Evolutionary conservation across 2,329 filamentous ascomycete species (phyloP).

Genomic region (Sporothrix variecibatus): DNA sequence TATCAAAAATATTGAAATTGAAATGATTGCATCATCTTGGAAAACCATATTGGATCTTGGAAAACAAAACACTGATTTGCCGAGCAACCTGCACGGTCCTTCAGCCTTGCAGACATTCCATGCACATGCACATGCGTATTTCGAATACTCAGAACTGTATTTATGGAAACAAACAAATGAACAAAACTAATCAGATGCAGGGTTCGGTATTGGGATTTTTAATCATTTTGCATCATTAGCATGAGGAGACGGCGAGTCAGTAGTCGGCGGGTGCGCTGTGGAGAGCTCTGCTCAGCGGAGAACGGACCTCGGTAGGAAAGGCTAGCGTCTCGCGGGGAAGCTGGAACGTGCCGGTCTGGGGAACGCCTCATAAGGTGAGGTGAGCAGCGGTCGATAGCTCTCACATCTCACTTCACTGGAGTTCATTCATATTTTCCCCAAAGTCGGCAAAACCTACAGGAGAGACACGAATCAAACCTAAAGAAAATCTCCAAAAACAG

Average conservation of each 20-base stretch:
- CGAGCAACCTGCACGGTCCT: neutral
- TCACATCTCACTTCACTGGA: neutral
- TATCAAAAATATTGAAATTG: neutral
- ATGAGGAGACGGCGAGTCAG: neutral
- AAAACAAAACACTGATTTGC: neutral
- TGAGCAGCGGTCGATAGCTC: neutral
- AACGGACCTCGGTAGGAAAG: constrained; percentile 20
- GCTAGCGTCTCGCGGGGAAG: constrained; percentile 25
- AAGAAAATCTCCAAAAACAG: neutral
- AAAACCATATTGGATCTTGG: neutral
- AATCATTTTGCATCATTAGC: neutral
- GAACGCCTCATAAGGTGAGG: neutral
- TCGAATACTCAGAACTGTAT: neutral
- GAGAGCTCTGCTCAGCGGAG: neutral
- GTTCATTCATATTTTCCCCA: neutral
- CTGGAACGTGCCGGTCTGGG: constrained; percentile 19
- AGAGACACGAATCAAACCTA: neutral
- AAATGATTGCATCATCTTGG: neutral
- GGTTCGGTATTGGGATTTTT: neutral
- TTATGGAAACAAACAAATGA: neutral
- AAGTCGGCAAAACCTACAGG: neutral
- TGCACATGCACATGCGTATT: neutral
- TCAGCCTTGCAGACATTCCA: neutral
- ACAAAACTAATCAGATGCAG: neutral
- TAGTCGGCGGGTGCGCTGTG: neutral